Evolutionary conservation across 257 asterid genomes (phyloP), one percentile per base, ranked within the genome.

Genomic region (Solanum appendiculatum): DNA sequence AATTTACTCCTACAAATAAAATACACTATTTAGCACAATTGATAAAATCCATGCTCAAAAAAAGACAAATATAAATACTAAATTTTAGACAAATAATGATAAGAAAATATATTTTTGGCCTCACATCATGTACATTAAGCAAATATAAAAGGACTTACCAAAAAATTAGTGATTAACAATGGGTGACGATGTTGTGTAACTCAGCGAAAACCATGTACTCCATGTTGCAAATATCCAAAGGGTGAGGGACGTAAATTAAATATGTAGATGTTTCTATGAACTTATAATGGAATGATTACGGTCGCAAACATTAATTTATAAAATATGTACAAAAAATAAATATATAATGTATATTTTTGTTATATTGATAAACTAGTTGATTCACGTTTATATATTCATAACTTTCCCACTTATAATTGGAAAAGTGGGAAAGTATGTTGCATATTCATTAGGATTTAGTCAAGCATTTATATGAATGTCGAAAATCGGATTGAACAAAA

Each of bases 381-480:
- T n/a, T 25, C 3, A 63, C 14, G 0, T n/a, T 23, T 63, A n/a
- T n/a, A 11, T 63, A 63, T 63, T 5, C 1, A 63, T n/a, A 63
- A 63, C 33, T 5, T 25, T n/a, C 29, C 18, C 29, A 63, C 70
- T 27, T 63, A 63, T 63, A 46, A 46, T 46, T 46, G 20, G 54
- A 2, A 46, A 46, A 46, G 54, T 4, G 20, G 20, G 14, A 46
- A 46, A 46, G 54, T 14, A 46, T 14, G 54, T 14, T 6, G 7
- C 20, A 46, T 46, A 46, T 46, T 14, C 54, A 14, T 46, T 46
- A 46, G 4, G 2, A 4, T 46, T 13, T 46, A 46, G 13, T 46
- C 2, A 0, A 0, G 54, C 7, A 13, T 46, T 46, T 13, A 14
- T 13, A 46, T 14, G 54, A 46, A 0, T 46, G 14, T 1, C 13